These are phyloP conservation scores for Chlorella variabilis DNA, from an alignment of 163 green algal genomes.

Conservation along the genomic window DNA sequence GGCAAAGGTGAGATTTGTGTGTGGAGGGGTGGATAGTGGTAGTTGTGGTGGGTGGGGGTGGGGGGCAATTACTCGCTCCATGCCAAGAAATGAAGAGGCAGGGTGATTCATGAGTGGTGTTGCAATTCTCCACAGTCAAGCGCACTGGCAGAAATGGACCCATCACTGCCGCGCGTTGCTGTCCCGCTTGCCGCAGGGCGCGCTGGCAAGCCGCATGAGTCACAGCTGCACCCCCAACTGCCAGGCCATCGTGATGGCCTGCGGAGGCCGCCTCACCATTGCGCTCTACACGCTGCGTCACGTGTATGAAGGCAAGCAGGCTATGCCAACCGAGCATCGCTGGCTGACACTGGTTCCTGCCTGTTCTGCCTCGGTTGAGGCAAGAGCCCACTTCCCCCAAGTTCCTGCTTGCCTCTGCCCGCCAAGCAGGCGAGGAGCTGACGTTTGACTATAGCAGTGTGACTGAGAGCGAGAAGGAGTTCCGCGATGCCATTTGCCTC, in stretches of 20 bases:
- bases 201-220: slow-evolving; percentile 86
- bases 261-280: slow-evolving; percentile 77
- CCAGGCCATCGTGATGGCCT: slow-evolving; percentile 77
- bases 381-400: too few species aligned
- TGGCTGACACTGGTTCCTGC: too few species aligned
- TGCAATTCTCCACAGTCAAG: too few species aligned
- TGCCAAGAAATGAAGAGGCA: too few species aligned
- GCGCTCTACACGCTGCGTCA: slow-evolving; percentile 76
- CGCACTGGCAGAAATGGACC: too few species aligned
- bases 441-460: slow-evolving; percentile 91
- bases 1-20: slow-evolving; percentile 63
- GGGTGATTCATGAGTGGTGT: too few species aligned
- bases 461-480: slow-evolving; percentile 91
- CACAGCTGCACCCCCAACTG: slow-evolving; percentile 97
- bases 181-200: slow-evolving; percentile 52
- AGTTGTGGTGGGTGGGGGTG: too few species aligned
- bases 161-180: too few species aligned
- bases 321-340: too few species aligned
- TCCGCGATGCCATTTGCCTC: slow-evolving; percentile 85
- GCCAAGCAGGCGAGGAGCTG: slow-evolving; percentile 81
- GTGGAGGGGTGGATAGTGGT: neutral
- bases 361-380: too few species aligned
- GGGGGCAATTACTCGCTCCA: too few species aligned
- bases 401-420: neutral
- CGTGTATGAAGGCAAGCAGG: neutral